Conservation (phyloP, 2,329 filamentous ascomycete species). For the Pseudomassariella vexata region DNA sequence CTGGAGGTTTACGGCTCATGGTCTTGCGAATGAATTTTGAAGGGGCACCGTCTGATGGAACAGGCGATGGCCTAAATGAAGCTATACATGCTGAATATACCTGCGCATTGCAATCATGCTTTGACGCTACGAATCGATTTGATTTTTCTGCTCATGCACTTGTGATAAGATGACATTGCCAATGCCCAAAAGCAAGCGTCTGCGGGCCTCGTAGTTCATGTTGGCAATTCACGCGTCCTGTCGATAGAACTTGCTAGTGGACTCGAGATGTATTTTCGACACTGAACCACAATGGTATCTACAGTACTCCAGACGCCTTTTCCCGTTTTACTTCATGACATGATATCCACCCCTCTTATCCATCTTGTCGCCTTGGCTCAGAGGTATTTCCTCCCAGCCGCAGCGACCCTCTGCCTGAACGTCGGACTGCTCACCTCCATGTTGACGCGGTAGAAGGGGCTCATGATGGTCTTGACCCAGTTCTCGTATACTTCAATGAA, state of each 20-base stretch:
- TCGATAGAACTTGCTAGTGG: too few species aligned
- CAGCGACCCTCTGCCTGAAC: conserved; percentile 75
- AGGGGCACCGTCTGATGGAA: conserved; percentile 14
- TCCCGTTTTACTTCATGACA: too few species aligned
- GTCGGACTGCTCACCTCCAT: conserved; percentile 81
- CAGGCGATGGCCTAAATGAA: conserved; percentile 9
- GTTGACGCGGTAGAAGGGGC: conserved; percentile 84
- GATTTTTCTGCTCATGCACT: not conserved
- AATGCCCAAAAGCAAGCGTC: too few species aligned
- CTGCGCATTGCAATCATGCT: conserved; percentile 14
- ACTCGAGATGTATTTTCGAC: conserved; percentile 10
- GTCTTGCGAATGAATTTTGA: conserved; percentile 20
- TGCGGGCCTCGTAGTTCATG: too few species aligned
- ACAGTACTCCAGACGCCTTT: too few species aligned
- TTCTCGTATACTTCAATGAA: conserved; percentile 94
- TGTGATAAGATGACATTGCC: not conserved
- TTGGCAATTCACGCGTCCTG: too few species aligned
- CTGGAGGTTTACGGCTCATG: conserved; percentile 22
- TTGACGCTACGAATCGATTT: conserved; percentile 13
- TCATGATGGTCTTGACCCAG: conserved; percentile 97
- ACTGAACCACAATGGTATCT: conserved; percentile 2
- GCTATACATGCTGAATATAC: conserved; percentile 20
- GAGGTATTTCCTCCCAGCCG: conserved; percentile 88
- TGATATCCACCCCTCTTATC: not conserved
- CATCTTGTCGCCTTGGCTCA: conserved; percentile 31